These are phyloP conservation scores for Eucalyptus fibrosa DNA, from an alignment of 345 rosid genomes.

Conservation along the genomic window DNA sequence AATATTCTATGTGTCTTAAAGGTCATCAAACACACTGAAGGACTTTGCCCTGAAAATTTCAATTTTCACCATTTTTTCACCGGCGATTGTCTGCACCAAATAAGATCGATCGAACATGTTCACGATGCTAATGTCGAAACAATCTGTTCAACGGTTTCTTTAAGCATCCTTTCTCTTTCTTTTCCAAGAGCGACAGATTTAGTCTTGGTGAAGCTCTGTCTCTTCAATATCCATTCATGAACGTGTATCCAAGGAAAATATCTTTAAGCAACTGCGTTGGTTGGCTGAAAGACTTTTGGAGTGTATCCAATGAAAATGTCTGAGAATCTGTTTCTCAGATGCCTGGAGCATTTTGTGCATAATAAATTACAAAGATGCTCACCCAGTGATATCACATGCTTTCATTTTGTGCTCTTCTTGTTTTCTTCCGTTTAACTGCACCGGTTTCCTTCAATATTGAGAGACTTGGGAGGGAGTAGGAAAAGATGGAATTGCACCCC, in stretches of 20 bases:
- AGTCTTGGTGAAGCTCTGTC: neutral
- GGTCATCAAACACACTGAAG: neutral
- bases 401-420: neutral
- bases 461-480: neutral
- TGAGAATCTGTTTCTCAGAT: neutral
- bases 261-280: no score
- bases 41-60: neutral
- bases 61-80: neutral
- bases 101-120: neutral
- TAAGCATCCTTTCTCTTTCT: neutral
- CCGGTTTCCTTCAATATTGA: neutral
- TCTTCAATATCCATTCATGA: neutral
- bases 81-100: neutral
- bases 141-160: neutral
- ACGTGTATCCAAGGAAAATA: no score
- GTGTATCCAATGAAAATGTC: neutral
- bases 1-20: neutral
- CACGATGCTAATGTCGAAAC: neutral
- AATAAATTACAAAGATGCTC: neutral
- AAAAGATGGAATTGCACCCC: neutral
- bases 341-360: neutral
- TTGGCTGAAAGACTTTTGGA: neutral
- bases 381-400: neutral
- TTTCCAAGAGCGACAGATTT: neutral
- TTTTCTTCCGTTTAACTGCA: neutral